phyloP scores from a whole-genome alignment of 129 eudicot genomes.

The Flaveria linearis region DNA sequence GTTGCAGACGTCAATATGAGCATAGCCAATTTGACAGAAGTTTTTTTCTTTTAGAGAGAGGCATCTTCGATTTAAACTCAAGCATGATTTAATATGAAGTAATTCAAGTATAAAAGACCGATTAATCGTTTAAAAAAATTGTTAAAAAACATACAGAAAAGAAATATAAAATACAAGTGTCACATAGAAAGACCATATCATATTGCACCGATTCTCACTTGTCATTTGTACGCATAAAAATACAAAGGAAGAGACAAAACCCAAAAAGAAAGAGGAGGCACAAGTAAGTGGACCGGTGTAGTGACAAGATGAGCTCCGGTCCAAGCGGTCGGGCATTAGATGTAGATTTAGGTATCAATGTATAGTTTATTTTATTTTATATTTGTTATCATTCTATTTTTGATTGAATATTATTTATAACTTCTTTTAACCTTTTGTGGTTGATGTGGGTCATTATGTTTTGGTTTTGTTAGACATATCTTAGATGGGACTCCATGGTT shows the following conservation, averaged over 20 bases:
- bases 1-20: no score
- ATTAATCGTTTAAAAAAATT: no score
- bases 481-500: slow-evolving; percentile 40
- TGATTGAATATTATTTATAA: slow-evolving; percentile 5
- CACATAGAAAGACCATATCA: neutral
- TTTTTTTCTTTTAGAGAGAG: no score
- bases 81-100: no score
- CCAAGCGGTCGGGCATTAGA: slow-evolving; percentile 47
- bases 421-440: slow-evolving; percentile 36
- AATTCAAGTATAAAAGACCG: no score
- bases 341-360: slow-evolving; percentile 37
- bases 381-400: neutral
- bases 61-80: rapidly evolving
- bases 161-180: neutral
- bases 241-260: slow-evolving; percentile 39
- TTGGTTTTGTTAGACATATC: slow-evolving; percentile 40
- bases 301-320: slow-evolving; percentile 42
- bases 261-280: slow-evolving; percentile 39
- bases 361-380: slow-evolving; percentile 24
- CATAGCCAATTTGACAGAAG: no score
- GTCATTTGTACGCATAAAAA: slow-evolving; percentile 16
- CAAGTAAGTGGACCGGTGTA: slow-evolving; percentile 42
- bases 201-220: neutral
- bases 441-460: slow-evolving; percentile 42
- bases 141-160: no score